These are phyloP conservation scores for Kodamaea nitidulidarum DNA, from an alignment of 805 yeast species.

Conservation along the genomic window DNA sequence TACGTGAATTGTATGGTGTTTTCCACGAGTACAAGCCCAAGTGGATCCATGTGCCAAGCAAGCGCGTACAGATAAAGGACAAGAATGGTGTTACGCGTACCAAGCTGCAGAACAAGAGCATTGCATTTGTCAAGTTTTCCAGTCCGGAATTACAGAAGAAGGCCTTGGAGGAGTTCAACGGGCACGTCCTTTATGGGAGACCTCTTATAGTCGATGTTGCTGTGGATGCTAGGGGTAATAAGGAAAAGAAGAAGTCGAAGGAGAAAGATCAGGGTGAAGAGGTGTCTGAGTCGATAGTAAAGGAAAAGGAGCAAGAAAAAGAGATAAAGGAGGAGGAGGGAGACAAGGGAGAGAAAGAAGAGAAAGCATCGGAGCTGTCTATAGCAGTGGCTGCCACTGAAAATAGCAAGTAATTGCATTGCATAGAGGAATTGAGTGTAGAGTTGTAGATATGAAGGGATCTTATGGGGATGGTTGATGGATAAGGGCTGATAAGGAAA, in stretches of 20 bases:
- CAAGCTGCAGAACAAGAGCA: slow-evolving; percentile 53
- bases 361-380: too few species aligned
- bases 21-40: slow-evolving; percentile 45
- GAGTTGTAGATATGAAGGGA: too few species aligned
- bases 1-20: slow-evolving; percentile 45
- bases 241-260: neutral
- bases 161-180: slow-evolving; percentile 72
- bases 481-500: too few species aligned
- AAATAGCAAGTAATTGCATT: too few species aligned
- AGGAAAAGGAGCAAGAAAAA: too few species aligned
- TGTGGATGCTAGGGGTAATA: slow-evolving; percentile 47
- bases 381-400: too few species aligned
- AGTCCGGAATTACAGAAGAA: slow-evolving; percentile 58
- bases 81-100: slow-evolving; percentile 42
- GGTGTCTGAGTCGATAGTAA: neutral
- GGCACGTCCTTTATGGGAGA: slow-evolving; percentile 62
- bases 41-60: slow-evolving; percentile 58
- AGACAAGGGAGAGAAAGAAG: too few species aligned
- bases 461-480: too few species aligned
- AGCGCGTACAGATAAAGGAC: slow-evolving; percentile 36
- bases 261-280: neutral
- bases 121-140: slow-evolving; percentile 60
- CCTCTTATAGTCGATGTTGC: slow-evolving; percentile 68
- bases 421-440: too few species aligned
- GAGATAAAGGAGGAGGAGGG: too few species aligned